phyloP scores from a whole-genome alignment of 2,329 filamentous ascomycete species.

The Paracoccidioides brasiliensis region DNA sequence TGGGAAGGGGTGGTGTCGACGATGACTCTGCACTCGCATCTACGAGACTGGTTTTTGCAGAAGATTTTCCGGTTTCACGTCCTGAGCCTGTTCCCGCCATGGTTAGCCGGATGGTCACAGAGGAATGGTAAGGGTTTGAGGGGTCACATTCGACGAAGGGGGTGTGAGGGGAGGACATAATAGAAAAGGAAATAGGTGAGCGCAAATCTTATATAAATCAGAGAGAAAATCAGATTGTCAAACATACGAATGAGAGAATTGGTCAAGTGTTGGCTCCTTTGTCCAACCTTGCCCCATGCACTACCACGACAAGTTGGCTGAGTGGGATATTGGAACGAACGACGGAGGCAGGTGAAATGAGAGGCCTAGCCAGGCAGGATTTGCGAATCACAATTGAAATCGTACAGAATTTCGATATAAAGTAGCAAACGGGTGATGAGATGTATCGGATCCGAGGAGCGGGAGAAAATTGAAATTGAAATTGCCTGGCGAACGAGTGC shows the following conservation, averaged over 20 bases:
- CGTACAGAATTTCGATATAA: neutral
- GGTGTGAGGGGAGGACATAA: neutral
- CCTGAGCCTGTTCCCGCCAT: slow-evolving; percentile 1
- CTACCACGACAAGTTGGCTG: neutral
- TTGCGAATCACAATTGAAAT: neutral
- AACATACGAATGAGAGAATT: neutral
- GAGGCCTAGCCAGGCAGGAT: neutral
- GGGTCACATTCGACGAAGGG: neutral
- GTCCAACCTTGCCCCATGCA: neutral
- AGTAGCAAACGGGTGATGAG: neutral
- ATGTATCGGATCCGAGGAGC: neutral
- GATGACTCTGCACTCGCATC: neutral
- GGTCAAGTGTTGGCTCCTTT: neutral
- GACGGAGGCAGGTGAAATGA: neutral
- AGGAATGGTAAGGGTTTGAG: neutral
- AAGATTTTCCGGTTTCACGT: neutral
- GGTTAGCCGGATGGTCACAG: neutral
- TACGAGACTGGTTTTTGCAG: neutral
- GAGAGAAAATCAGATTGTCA: neutral
- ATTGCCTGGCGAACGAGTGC: neutral
- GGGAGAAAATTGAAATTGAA: neutral
- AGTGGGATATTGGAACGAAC: neutral
- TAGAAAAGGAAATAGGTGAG: neutral
- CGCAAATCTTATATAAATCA: neutral
- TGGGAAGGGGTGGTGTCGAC: neutral